These are phyloP conservation scores for Syzygium aromaticum DNA, from an alignment of 345 rosid genomes.

Conservation along the genomic window DNA sequence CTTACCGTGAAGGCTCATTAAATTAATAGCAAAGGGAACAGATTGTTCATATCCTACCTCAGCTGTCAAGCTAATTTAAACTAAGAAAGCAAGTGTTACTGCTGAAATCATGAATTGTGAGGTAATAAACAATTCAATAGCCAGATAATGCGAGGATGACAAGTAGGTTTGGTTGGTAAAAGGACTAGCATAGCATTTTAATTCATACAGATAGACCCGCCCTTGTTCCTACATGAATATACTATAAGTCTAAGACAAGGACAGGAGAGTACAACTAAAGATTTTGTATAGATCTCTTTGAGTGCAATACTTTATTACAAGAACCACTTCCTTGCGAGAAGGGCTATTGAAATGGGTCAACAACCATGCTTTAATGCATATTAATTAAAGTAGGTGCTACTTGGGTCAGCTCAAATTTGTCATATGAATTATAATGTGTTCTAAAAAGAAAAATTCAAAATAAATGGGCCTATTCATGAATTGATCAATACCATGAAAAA, in stretches of 20 bases:
- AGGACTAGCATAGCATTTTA: neutral
- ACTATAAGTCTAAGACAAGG: neutral
- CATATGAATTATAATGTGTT: too few relatives aligned
- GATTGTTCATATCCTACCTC: neutral
- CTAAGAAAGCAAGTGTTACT: neutral
- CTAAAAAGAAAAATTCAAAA: too few relatives aligned
- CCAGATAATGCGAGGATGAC: neutral
- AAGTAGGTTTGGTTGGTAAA: neutral
- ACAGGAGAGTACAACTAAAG: neutral
- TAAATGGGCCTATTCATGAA: too few relatives aligned
- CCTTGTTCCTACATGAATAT: neutral
- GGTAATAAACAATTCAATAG: neutral
- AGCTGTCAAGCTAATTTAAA: neutral
- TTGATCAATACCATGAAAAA: too few relatives aligned
- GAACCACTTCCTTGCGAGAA: neutral
- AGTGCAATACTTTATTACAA: neutral
- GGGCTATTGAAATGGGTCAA: too few relatives aligned
- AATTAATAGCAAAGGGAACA: neutral
- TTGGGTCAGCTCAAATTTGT: too few relatives aligned
- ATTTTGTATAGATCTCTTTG: neutral
- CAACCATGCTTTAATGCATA: too few relatives aligned
- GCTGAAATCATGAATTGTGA: neutral
- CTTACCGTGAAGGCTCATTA: neutral
- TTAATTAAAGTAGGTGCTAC: too few relatives aligned
- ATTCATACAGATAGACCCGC: neutral